Evolutionary conservation across 2,329 filamentous ascomycete species (phyloP).

Genomic region (Arthrocladium fulminans): DNA sequence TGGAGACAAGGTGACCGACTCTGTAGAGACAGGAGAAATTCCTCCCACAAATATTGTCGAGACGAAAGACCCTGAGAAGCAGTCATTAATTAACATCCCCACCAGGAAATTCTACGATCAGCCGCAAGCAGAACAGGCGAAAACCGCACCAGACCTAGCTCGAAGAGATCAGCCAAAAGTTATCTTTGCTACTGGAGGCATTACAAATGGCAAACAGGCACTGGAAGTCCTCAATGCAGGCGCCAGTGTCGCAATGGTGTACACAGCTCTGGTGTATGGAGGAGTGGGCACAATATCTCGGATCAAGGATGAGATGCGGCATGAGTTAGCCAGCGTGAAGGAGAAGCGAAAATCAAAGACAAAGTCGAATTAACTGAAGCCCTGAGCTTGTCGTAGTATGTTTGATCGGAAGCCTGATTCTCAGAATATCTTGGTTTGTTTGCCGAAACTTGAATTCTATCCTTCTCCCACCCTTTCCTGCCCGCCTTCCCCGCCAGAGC

Average conservation of each 20-base stretch:
- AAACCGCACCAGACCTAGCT: conserved; percentile 8
- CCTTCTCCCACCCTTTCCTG: too few species aligned
- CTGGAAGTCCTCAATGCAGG: conserved; percentile 75
- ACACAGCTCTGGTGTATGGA: conserved; percentile 64
- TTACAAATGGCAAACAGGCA: conserved; percentile 80
- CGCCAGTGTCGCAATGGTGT: conserved; percentile 83
- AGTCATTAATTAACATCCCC: conserved; percentile 14
- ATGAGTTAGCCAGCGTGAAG: conserved; percentile 23
- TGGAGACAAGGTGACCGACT: background rate
- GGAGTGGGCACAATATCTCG: conserved; percentile 52
- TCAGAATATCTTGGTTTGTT: too few species aligned
- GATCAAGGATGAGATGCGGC: conserved; percentile 41
- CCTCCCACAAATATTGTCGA: conserved; percentile 8
- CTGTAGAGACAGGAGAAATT: conserved; percentile 15
- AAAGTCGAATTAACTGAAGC: background rate
- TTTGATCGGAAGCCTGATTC: too few species aligned
- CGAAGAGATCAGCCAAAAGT: conserved; percentile 50
- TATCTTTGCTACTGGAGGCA: conserved; percentile 88
- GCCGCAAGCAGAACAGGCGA: conserved; percentile 9
- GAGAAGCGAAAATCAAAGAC: background rate
- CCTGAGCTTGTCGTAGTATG: background rate
- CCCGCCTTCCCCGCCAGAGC: too few species aligned
- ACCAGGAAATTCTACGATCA: conserved; percentile 14
- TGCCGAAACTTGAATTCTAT: too few species aligned
- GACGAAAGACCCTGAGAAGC: conserved; percentile 12